phyloP scores from a whole-genome alignment of 805 yeast species.

The Yueomyces sinensis region DNA sequence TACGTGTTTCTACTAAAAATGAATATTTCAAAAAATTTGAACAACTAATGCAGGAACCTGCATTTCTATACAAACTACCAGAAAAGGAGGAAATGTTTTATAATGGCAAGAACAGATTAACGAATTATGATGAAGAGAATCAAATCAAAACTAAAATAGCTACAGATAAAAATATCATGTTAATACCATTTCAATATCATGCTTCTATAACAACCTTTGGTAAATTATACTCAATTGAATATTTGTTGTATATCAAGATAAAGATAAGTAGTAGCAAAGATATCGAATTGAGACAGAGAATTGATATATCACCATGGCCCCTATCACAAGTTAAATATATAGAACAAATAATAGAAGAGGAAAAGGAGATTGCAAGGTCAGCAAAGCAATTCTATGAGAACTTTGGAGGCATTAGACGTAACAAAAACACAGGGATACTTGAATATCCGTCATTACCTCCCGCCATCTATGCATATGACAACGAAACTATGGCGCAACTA shows the following conservation, averaged over 20 bases:
- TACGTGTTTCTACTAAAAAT: slow-evolving; percentile 18
- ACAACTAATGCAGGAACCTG: slow-evolving; percentile 21
- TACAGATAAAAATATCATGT: slow-evolving; percentile 17
- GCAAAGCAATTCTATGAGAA: slow-evolving; percentile 23
- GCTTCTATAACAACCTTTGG: slow-evolving; percentile 33
- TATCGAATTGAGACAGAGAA: slow-evolving; percentile 35
- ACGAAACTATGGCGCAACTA: slow-evolving; percentile 7
- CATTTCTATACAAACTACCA: slow-evolving; percentile 12
- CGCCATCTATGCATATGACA: slow-evolving; percentile 14
- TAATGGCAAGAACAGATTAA: background rate
- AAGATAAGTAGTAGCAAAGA: slow-evolving; percentile 37
- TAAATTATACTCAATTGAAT: slow-evolving; percentile 36
- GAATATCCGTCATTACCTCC: slow-evolving; percentile 28
- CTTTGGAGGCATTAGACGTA: slow-evolving; percentile 25
- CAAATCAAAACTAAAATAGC: slow-evolving; percentile 14
- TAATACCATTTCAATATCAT: slow-evolving; percentile 29
- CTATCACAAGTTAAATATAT: slow-evolving; percentile 34
- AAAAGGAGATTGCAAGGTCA: slow-evolving; percentile 33
- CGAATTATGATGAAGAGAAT: background rate
- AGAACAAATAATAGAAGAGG: slow-evolving; percentile 39
- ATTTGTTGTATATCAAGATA: slow-evolving; percentile 36
- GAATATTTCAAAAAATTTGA: slow-evolving; percentile 19
- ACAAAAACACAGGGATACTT: slow-evolving; percentile 14
- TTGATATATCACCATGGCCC: slow-evolving; percentile 43
- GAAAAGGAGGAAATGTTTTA: background rate